phyloP scores from a whole-genome alignment of 306 rosid species.

The Aeschynomene evenia region DNA sequence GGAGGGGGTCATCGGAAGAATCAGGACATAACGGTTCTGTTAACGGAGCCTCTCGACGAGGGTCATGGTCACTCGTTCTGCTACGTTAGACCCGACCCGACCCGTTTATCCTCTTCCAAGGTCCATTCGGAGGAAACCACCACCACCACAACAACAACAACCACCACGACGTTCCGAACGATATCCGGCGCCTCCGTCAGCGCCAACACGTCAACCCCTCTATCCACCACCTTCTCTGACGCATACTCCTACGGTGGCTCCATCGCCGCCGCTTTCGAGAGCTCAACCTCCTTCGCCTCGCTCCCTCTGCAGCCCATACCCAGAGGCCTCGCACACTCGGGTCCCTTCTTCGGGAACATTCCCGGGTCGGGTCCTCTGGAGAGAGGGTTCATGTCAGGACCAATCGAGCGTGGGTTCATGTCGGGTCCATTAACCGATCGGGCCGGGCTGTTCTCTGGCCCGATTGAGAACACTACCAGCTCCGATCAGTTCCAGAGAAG shows the following conservation, averaged over 20 bases:
- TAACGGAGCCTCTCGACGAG: slow-evolving; percentile 73
- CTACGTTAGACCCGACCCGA: slow-evolving; percentile 93
- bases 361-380: slow-evolving; percentile 77
- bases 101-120: slow-evolving; percentile 64
- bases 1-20: slow-evolving; percentile 43
- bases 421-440: slow-evolving; percentile 88
- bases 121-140: slow-evolving; percentile 95
- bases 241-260: slow-evolving; percentile 64
- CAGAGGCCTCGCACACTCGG: slow-evolving; percentile 51
- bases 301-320: slow-evolving; percentile 95
- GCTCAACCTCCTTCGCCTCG: slow-evolving; percentile 88
- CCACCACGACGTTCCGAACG: slow-evolving; percentile 54
- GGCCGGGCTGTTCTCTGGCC: slow-evolving; percentile 73
- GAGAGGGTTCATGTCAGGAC: slow-evolving; percentile 90
- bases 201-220: slow-evolving; percentile 94
- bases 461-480: slow-evolving; percentile 56
- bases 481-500: slow-evolving; percentile 77
- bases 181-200: slow-evolving; percentile 98
- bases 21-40: slow-evolving; percentile 51
- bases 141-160: slow-evolving; percentile 11
- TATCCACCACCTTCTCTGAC: slow-evolving; percentile 74
- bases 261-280: slow-evolving; percentile 92
- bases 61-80: slow-evolving; percentile 93
- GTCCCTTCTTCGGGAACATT: slow-evolving; percentile 65
- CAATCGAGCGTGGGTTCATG: slow-evolving; percentile 96